A percentile compares a stretch with the other conserved stretches of the same genome.
Conservation (phyloP, 306 rosid genomes). For the Rosa rugosa region DNA sequence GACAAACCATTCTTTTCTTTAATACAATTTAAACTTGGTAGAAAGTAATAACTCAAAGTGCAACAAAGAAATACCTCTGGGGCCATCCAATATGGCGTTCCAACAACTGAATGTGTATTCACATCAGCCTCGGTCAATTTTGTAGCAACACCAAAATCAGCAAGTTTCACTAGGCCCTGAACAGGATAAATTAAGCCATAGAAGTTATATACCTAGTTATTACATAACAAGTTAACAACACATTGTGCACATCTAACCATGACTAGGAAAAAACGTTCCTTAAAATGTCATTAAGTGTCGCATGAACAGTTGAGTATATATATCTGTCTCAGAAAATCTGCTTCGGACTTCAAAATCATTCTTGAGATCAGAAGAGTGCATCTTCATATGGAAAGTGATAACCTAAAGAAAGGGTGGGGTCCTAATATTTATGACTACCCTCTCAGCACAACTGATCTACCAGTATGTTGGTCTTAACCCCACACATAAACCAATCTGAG, state of each 20-base stretch:
- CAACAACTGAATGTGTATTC: conserved; percentile 98
- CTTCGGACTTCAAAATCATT: not conserved
- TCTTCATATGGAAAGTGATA: not conserved
- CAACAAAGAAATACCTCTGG: conserved; percentile 70
- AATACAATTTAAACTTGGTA: not conserved
- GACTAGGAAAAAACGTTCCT: not conserved
- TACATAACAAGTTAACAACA: not conserved
- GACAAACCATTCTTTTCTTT: not conserved
- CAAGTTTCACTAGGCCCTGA: conserved; percentile 99
- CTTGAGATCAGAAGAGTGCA: not conserved
- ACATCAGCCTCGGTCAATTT: conserved; percentile 97
- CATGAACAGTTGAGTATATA: not conserved
- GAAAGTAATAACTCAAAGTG: not conserved
- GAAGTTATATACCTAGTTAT: not conserved
- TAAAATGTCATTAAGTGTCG: not conserved
- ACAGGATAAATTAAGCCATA: conserved; percentile 19
- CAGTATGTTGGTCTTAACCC: not conserved
- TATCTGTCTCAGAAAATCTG: not conserved
- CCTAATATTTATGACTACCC: not conserved
- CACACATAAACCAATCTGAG: not conserved
- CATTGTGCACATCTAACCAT: not conserved
- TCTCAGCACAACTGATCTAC: not conserved
- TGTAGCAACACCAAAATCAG: conserved; percentile 99
- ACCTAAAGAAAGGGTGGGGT: not conserved
- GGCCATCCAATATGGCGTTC: conserved; percentile 99